These are phyloP conservation scores for Hypoxylon sp. DNA, from an alignment of 2,329 filamentous ascomycete species.

Conservation along the genomic window DNA sequence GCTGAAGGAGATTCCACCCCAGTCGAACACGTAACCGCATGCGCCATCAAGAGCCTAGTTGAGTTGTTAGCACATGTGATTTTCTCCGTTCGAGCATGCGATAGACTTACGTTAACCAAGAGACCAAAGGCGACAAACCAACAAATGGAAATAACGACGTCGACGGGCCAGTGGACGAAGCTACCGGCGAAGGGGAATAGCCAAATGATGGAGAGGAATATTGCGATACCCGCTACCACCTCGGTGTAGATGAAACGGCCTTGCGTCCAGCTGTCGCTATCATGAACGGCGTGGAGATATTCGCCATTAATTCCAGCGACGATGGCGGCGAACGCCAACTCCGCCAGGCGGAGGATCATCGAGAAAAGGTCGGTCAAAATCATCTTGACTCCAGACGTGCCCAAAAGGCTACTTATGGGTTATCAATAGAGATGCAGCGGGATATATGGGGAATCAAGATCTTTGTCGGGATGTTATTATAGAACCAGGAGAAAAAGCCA, in stretches of 20 bases:
- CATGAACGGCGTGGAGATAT: constrained; percentile 67
- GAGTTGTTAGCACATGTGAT: constrained; percentile 14
- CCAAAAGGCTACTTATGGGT: background rate
- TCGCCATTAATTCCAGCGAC: constrained; percentile 76
- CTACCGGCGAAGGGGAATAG: constrained; percentile 75
- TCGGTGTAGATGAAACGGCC: constrained; percentile 81
- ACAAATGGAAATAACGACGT: constrained; percentile 74
- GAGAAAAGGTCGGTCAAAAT: constrained; percentile 66
- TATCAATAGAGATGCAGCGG: background rate
- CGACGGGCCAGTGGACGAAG: constrained; percentile 78
- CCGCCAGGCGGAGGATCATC: constrained; percentile 68
- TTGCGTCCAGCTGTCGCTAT: constrained; percentile 63
- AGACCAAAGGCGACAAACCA: constrained; percentile 80
- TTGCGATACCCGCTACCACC: constrained; percentile 75
- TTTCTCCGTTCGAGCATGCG: background rate
- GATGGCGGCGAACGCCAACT: constrained; percentile 78
- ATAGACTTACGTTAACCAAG: constrained; percentile 67
- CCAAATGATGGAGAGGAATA: constrained; percentile 77
- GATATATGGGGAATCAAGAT: constrained; percentile 4
- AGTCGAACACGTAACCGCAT: constrained; percentile 70
- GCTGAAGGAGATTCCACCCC: constrained; percentile 64
- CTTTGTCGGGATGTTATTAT: background rate
- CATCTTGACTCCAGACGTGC: constrained; percentile 53
- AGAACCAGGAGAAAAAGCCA: constrained; percentile 2
- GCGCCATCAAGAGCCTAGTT: constrained; percentile 57